Percentiles rank a stretch among this genome's conserved stretches.
phyloP scores from a whole-genome alignment of 441 rosid genomes.

The Pelargonium myrrhifolium region DNA sequence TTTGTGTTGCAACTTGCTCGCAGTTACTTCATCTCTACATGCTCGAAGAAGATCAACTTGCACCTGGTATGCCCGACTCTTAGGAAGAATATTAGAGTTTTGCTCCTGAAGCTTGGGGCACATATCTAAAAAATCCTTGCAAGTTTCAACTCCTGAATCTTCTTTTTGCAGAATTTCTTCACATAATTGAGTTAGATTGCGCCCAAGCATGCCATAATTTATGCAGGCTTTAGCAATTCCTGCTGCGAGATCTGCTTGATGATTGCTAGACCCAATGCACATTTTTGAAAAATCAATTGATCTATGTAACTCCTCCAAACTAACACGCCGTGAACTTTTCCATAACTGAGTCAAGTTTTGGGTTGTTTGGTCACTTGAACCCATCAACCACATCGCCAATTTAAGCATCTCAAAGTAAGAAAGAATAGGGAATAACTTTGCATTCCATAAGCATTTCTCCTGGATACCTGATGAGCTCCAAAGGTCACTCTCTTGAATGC shows the following conservation, averaged over 20 bases:
- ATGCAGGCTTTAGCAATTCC: constrained; percentile 89
- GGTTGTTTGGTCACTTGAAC: constrained; percentile 44
- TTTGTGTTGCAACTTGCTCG: constrained; percentile 53
- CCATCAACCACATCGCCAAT: constrained; percentile 84
- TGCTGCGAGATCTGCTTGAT: constrained; percentile 88
- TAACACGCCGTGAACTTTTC: constrained; percentile 70
- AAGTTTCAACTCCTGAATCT: constrained; percentile 46
- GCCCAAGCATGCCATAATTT: constrained; percentile 80
- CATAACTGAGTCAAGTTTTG: constrained; percentile 42
- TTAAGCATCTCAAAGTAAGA: constrained; percentile 70
- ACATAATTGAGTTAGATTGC: constrained; percentile 69
- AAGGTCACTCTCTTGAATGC: constrained; percentile 61
- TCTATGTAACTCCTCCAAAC: constrained; percentile 92
- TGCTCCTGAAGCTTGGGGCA: constrained; percentile 70
- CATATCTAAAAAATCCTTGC: constrained; percentile 58
- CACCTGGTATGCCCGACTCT: constrained; percentile 81
- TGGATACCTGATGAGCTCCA: constrained; percentile 52
- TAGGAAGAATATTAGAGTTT: constrained; percentile 76
- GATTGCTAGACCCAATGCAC: constrained; percentile 73
- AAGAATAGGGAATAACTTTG: constrained; percentile 68
- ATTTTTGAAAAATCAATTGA: constrained; percentile 79
- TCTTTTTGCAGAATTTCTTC: constrained; percentile 76
- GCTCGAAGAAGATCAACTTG: constrained; percentile 85
- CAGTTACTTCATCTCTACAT: constrained; percentile 54
- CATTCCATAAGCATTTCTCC: constrained; percentile 87